Conservation (phyloP, 225 moss, liverwort and hornwort genomes). For the Climacium dendroides region DNA sequence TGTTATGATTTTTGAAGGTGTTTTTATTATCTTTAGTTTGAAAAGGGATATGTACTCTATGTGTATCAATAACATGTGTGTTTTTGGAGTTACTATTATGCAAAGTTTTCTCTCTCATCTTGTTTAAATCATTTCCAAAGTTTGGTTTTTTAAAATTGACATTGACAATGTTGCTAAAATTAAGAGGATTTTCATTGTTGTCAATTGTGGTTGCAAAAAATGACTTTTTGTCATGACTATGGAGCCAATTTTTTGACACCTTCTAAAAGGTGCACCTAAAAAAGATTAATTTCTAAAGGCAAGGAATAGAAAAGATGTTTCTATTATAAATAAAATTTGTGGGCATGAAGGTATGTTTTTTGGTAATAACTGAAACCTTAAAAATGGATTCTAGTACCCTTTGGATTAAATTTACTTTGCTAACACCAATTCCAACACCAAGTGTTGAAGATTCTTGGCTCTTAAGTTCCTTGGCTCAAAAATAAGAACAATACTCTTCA, state of each 20-base stretch:
- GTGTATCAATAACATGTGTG: fast-evolving
- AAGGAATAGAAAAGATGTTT: not conserved
- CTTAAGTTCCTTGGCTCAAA: fast-evolving
- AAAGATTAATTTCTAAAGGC: not conserved
- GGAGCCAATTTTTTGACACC: not conserved
- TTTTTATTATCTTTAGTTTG: too few species aligned
- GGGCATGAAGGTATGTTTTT: not conserved
- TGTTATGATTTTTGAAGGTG: not conserved
- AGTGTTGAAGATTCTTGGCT: not conserved
- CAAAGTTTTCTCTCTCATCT: not conserved
- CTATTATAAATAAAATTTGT: fast-evolving
- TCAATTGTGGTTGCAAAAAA: not conserved
- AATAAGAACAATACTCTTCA: not conserved
- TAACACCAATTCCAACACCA: not conserved
- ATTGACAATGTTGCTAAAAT: not conserved
- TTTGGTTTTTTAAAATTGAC: not conserved
- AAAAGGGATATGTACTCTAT: fast-evolving
- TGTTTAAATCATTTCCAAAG: not conserved
- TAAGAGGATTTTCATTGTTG: not conserved
- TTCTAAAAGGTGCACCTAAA: fast-evolving
- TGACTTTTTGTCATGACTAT: not conserved
- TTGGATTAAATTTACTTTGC: not conserved
- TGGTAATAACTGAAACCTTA: not conserved
- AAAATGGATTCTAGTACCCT: not conserved
- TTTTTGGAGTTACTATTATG: not conserved